Conservation (phyloP, 805 yeast species). For the Candida ovalis region DNA sequence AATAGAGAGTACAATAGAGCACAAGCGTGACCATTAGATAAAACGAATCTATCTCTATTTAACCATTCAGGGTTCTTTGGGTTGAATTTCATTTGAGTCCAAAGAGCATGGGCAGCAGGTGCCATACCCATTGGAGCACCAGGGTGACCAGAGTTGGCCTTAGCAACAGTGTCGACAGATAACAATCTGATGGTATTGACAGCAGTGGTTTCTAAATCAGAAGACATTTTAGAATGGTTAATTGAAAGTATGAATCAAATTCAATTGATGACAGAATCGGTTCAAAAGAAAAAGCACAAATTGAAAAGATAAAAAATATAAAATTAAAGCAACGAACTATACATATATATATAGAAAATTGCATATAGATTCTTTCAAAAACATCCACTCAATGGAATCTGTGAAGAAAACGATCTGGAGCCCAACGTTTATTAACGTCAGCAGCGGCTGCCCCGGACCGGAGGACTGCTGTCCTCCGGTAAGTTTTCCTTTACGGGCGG, state of each 20-base stretch:
- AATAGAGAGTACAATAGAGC: slow-evolving; percentile 82
- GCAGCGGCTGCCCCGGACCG: neutral
- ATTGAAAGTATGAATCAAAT: neutral
- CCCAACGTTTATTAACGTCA: too few species aligned
- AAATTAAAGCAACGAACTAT: too few species aligned
- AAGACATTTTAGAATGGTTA: slow-evolving; percentile 21
- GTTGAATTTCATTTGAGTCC: slow-evolving; percentile 78
- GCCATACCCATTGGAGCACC: slow-evolving; percentile 99
- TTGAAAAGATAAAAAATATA: neutral
- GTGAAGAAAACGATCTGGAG: too few species aligned
- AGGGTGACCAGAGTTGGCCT: slow-evolving; percentile 97
- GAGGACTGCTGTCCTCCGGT: neutral
- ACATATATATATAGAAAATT: too few species aligned
- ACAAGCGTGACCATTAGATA: slow-evolving; percentile 96
- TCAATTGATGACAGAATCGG: too few species aligned
- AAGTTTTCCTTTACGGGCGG: neutral
- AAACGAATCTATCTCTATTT: slow-evolving; percentile 92
- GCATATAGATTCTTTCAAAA: too few species aligned
- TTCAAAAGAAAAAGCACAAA: neutral
- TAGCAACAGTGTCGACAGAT: slow-evolving; percentile 81
- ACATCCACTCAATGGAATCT: too few species aligned
- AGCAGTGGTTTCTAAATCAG: slow-evolving; percentile 69
- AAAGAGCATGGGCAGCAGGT: slow-evolving; percentile 87
- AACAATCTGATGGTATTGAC: slow-evolving; percentile 85
- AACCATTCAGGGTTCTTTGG: slow-evolving; percentile 91